Percentiles rank a stretch among this genome's conserved stretches.
Evolutionary conservation across 2,329 filamentous ascomycete species (phyloP).

Genomic region (Scolecobasidium constrictum): DNA sequence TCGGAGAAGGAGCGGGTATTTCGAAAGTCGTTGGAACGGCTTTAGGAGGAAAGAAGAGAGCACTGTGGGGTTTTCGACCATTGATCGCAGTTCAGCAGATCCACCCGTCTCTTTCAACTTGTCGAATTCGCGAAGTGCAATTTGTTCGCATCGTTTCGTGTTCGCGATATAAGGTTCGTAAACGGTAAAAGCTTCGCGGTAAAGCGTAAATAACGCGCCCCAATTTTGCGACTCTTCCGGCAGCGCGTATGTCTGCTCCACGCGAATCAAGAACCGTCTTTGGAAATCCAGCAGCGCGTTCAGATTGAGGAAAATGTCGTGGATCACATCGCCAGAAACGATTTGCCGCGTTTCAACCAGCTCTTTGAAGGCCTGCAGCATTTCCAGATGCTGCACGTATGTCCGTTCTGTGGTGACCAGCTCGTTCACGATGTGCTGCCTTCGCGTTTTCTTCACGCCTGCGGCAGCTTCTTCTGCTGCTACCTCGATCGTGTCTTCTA

Average conservation of each 20-base stretch:
- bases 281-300: conserved; percentile 94
- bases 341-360: conserved; percentile 78
- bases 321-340: conserved; percentile 78
- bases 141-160: conserved; percentile 77
- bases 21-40: conserved; percentile 89
- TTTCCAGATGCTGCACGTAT: conserved; percentile 94
- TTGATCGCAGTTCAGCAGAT: conserved; percentile 48
- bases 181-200: conserved; percentile 79
- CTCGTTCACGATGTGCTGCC: conserved; percentile 85
- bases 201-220: conserved; percentile 81
- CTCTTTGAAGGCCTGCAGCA: conserved; percentile 85
- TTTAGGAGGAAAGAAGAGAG: conserved; percentile 90
- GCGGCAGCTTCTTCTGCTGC: conserved; percentile 43
- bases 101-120: conserved; percentile 69
- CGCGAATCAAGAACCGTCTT: conserved; percentile 83
- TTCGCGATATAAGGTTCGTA: conserved; percentile 98
- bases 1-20: conserved; percentile 84
- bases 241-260: conserved; percentile 89
- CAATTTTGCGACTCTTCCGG: conserved; percentile 71
- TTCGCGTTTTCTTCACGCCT: conserved; percentile 38
- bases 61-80: conserved; percentile 78
- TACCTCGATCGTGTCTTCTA: conserved; percentile 48
- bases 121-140: conserved; percentile 77
- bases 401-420: conserved; percentile 91
- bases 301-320: conserved; percentile 93